Conservation (phyloP, 495 filamentous ascomycete species). For the Niebla homalea region DNA sequence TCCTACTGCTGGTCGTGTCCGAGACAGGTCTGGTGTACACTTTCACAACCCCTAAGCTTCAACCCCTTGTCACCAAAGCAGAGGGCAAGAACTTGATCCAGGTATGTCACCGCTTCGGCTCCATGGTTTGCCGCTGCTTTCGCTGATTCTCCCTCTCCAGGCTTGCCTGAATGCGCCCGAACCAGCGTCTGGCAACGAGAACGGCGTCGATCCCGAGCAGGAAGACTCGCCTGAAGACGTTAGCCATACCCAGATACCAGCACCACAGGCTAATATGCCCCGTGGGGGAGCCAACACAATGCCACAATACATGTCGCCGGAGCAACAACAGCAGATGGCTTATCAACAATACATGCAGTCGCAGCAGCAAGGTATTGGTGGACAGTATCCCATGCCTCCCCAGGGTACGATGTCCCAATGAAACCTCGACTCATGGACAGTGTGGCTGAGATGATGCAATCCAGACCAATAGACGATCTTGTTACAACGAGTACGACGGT, state of each 20-base stretch:
- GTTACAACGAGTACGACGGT: not conserved
- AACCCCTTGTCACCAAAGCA: constrained; percentile 96
- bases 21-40: constrained; percentile 98
- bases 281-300: constrained; percentile 33
- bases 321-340: constrained; percentile 45
- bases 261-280: constrained; percentile 38
- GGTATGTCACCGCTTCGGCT: constrained; percentile 38
- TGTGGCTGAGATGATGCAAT: constrained; percentile 9
- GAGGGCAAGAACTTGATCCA: constrained; percentile 99
- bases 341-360: constrained; percentile 42
- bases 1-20: constrained; percentile 91
- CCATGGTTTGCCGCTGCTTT: constrained; percentile 12
- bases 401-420: constrained; percentile 36
- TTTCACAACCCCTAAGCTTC: constrained; percentile 97
- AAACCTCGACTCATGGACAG: not conserved
- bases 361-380: constrained; percentile 39
- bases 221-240: constrained; percentile 46
- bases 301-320: constrained; percentile 41
- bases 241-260: constrained; percentile 36
- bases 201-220: constrained; percentile 66
- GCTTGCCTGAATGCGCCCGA: constrained; percentile 96
- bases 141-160: constrained; percentile 29
- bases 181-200: constrained; percentile 71
- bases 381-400: constrained; percentile 44
- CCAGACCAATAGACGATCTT: constrained; percentile 11